These are phyloP conservation scores for Paecilomyces formosus DNA, from an alignment of 2,329 filamentous ascomycete genomes.

Conservation along the genomic window DNA sequence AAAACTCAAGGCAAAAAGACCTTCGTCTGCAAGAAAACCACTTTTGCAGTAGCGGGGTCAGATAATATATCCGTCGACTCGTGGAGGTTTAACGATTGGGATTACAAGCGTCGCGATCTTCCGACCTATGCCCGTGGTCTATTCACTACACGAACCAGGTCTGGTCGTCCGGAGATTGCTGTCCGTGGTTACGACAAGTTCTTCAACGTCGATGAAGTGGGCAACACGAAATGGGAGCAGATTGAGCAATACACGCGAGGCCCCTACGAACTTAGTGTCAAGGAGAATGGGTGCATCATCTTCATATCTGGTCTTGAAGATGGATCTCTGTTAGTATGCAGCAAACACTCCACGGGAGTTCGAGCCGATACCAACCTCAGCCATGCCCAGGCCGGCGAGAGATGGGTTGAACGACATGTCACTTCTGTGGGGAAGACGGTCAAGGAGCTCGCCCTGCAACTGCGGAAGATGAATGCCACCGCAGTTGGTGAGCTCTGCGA, in stretches of 20 bases:
- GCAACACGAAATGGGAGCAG: constrained; percentile 72
- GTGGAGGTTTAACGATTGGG: constrained; percentile 91
- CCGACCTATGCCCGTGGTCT: constrained; percentile 90
- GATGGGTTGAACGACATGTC: constrained; percentile 74
- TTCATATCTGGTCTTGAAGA: constrained; percentile 91
- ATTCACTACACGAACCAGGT: constrained; percentile 69
- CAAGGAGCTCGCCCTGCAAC: constrained; percentile 65
- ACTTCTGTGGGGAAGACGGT: constrained; percentile 68
- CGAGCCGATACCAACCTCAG: constrained; percentile 65
- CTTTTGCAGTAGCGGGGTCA: constrained; percentile 60
- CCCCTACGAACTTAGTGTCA: constrained; percentile 91
- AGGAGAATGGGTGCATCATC: constrained; percentile 99
- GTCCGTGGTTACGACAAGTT: constrained; percentile 97
- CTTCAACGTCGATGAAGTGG: constrained; percentile 85
- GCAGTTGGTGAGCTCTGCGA: constrained; percentile 95
- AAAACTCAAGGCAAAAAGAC: constrained; percentile 44
- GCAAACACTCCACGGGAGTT: constrained; percentile 90
- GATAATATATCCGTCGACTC: constrained; percentile 68
- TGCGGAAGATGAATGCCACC: constrained; percentile 78
- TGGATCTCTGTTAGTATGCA: constrained; percentile 87
- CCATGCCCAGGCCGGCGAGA: constrained; percentile 78
- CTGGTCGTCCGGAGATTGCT: constrained; percentile 66
- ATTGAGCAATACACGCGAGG: constrained; percentile 69
- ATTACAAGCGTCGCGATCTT: constrained; percentile 81
- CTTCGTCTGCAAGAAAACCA: constrained; percentile 74